Base-by-base conservation (phyloP, 164 flowering plant species). In the Kingdonia uniflora region DNA sequence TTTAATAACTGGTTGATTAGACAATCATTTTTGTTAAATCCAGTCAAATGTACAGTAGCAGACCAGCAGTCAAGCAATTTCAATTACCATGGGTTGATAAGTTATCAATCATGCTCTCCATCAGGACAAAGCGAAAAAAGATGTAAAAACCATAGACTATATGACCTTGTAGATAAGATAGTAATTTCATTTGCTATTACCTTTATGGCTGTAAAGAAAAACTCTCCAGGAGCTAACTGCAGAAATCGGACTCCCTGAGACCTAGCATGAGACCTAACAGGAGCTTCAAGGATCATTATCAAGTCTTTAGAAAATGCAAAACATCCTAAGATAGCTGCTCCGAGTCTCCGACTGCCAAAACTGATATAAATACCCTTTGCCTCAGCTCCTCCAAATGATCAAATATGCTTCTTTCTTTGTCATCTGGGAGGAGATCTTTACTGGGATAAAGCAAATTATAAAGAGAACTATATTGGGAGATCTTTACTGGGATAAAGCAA, bases 321-420 rank as follows among this genome's bases (percentile, higher is more conserved):
- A 71, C 94, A 91, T 41, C 92, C 98, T 51, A 80, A 52, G 13
- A 91, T 91, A 55, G 94, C 82, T 48, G 71, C 95, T 60, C 96
- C n/a, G n/a, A n/a, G n/a, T n/a, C n/a, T n/a, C n/a, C 96, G 59
- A 84, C 95, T n/a, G 94, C 96, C 73, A 88, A 68, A 67, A 86
- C 89, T 37, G 96, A 88, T 21, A 84, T 72, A 65, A 92, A 84
- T 55, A 92, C 56, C 68, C 99, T 78, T 69, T 79, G 55, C 1
- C 99, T 83, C 51, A 92, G 71, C 77, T 92, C 99, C 69, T 92
- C 99, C 13, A 92, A 69, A 71, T 92, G 96, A 73, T 92, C 96
- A 66, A 78, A 92, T 68, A 92, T 43, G 58, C 69, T 84, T 96
- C 88, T 88, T 67, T 92, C 95, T 67, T 76, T 76, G 59, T 92